phyloP scores from a whole-genome alignment of 1,139 yeast genomes.

The Sugiyamaella paludigena region DNA sequence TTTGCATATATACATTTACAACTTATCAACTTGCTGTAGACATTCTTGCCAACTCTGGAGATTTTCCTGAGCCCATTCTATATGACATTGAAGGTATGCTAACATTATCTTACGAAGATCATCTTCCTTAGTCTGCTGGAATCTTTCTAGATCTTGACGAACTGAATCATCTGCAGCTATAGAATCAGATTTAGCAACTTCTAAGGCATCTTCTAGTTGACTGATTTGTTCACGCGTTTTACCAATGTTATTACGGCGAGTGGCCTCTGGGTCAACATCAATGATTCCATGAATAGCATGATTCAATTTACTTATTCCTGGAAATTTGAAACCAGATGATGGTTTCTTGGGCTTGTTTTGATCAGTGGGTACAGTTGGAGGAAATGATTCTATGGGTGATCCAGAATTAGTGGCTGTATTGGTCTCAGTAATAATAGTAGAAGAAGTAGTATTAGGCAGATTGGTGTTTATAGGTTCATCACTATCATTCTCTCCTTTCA shows the following conservation, averaged over 20 bases:
- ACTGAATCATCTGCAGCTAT: slow-evolving; percentile 52
- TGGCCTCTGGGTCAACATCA: slow-evolving; percentile 67
- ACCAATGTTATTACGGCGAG: slow-evolving; percentile 56
- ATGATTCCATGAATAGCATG: slow-evolving; percentile 66
- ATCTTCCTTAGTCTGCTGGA: slow-evolving; percentile 45
- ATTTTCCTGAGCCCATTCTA: slow-evolving; percentile 70
- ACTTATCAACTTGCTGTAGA: slow-evolving; percentile 34
- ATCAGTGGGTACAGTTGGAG: slow-evolving; percentile 12
- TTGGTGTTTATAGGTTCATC: background rate
- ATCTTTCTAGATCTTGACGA: slow-evolving; percentile 48
- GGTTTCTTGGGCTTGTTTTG: slow-evolving; percentile 29
- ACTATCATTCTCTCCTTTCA: slow-evolving; percentile 24
- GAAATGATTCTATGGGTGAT: background rate
- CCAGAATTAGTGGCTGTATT: background rate
- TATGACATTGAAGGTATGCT: slow-evolving; percentile 56
- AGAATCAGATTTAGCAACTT: slow-evolving; percentile 56
- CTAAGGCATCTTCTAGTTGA: slow-evolving; percentile 56
- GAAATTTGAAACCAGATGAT: slow-evolving; percentile 42
- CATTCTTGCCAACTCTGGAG: slow-evolving; percentile 74
- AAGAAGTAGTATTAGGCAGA: background rate
- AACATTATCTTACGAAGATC: slow-evolving; percentile 50
- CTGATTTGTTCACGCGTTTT: slow-evolving; percentile 53
- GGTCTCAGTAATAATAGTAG: background rate
- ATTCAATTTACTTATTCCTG: slow-evolving; percentile 52
- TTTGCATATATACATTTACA: slow-evolving; percentile 14